Percentiles rank a stretch among this genome's conserved stretches.
phyloP scores from a whole-genome alignment of 805 yeast species.

The Cyberlindnera lachancei region DNA sequence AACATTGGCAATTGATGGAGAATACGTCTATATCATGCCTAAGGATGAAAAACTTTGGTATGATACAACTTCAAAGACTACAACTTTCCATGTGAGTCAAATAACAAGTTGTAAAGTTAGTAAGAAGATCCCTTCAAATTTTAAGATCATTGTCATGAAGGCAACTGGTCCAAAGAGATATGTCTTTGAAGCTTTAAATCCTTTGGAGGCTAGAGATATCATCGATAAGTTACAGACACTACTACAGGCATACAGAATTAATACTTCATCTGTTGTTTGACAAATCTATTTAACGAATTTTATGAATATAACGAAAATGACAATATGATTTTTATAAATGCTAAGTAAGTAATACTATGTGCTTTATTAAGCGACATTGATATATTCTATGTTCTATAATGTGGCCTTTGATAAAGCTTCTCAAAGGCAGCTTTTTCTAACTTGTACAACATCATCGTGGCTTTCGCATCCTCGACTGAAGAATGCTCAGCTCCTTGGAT shows the following conservation, averaged over 20 bases:
- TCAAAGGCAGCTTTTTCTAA: slow-evolving; percentile 58
- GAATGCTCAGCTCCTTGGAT: slow-evolving; percentile 77
- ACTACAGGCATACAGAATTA: slow-evolving; percentile 44
- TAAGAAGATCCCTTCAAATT: slow-evolving; percentile 64
- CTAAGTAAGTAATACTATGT: no score
- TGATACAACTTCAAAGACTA: slow-evolving; percentile 64
- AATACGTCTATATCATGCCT: slow-evolving; percentile 81
- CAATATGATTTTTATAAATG: no score
- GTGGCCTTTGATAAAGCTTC: slow-evolving; percentile 20
- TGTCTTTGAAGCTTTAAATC: slow-evolving; percentile 70
- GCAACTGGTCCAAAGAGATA: slow-evolving; percentile 70
- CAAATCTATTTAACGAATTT: no score
- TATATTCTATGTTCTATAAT: neutral
- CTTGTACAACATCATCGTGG: slow-evolving; percentile 77
- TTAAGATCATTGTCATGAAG: slow-evolving; percentile 73
- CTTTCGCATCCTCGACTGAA: slow-evolving; percentile 85
- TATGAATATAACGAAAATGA: no score
- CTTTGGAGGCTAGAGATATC: slow-evolving; percentile 61
- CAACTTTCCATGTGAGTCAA: slow-evolving; percentile 79
- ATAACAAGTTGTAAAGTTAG: slow-evolving; percentile 71
- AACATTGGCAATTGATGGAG: slow-evolving; percentile 88
- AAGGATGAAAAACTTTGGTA: slow-evolving; percentile 71
- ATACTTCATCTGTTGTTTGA: slow-evolving; percentile 17
- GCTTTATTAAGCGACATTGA: neutral
- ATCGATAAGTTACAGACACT: slow-evolving; percentile 60